Evolutionary conservation across 73 alveolate species (phyloP), one percentile per base, ranked within the genome.

Genomic region (Paramecium biaurelia): DNA sequence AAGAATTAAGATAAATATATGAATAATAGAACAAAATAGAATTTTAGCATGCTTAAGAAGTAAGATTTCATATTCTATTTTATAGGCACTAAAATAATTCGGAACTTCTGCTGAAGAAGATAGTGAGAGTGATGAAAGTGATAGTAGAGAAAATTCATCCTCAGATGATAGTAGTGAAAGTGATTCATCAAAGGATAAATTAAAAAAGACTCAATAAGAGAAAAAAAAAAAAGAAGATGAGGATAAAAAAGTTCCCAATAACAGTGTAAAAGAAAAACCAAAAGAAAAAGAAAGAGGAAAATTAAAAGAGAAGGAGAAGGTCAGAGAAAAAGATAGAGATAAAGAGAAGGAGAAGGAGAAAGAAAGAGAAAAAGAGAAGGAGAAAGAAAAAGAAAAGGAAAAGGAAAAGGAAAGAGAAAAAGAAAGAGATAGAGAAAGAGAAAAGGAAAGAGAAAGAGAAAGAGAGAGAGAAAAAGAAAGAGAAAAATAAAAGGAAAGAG

Each of bases 1-100:
- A 97, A 89, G 99, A 95, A 42, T 93, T 97, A 68, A 97, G 99
- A 42, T 24, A 43, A 24, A 20, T 79, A 1, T 79, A 79, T 79
- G 90, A 79, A 79, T 23, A 79, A 20, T 47, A 79, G 18, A 79
- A 45, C 28, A 32, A 79, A 79, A 41, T 79, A 43, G 90, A 79
- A 45, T 42, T 43, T 42, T 24, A 45, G 26, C 90, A 79, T 42
- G 90, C 90, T 2, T 18, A 79, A 42, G 90, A 41, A 63, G 90
- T 79, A 79, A 43, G n/a, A n/a, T n/a, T n/a, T n/a, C n/a, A 20
- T 42, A 18, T 41, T 30, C 6, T 18, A 24, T 3, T 5, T 38
- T 14, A 11, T 79, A 79, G 90, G 90, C 90, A 14, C 18, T 79
- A 9, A 24, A 79, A 45, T 18, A 32, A 41, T 79, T 47, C 10